Base-by-base conservation (phyloP, 345 rosid genomes). In the Atalantia buxifolia region DNA sequence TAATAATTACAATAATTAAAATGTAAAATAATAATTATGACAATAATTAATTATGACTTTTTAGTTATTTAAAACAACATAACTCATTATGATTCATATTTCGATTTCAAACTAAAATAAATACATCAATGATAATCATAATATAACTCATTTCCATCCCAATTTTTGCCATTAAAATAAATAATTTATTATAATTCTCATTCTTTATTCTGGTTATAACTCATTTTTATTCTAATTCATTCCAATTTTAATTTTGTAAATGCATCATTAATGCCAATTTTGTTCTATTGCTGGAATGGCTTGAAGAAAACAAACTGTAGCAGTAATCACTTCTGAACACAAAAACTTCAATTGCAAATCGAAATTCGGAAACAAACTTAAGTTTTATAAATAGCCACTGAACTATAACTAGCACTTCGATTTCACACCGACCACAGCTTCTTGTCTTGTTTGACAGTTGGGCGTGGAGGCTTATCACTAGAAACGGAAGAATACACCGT, bases 141-240 rank as follows among this genome's bases (percentile, higher is more conserved):
- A 40, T 40, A 2, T 4, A 40, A 2, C 13, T 9, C 3, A 40
- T 40, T 9, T 9, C 1, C 0, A 38, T 38, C 8, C 8, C 2
- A 0, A 9, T 2, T 40, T 0, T 1, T 40, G 0, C 3, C 10
- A 9, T 2, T 40, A 9, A 0, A 0, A 9, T 40, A 9, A 9
- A 40, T 40, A 40, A 40, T 40, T 40, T 40, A 40, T 40, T 40
- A 2, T 40, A 9, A 40, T 40, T 40, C 0, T 0, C 0, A 40
- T 2, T 40, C 3, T 10, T 9, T 1, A 40, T 40, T 40, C 1
- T 0, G 0, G 0, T 38, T 38, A 8, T 9, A 40, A 0, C 13
- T 9, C 4, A 40, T 2, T 40, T 40, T 40, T 1, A 40, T 40
- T 9, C 3, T 2, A 40, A 40, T 0, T 40, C 0, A 40, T 40